Base-by-base conservation (phyloP, 768 basidiomycete species). In the Fibroporia radiculosa region DNA sequence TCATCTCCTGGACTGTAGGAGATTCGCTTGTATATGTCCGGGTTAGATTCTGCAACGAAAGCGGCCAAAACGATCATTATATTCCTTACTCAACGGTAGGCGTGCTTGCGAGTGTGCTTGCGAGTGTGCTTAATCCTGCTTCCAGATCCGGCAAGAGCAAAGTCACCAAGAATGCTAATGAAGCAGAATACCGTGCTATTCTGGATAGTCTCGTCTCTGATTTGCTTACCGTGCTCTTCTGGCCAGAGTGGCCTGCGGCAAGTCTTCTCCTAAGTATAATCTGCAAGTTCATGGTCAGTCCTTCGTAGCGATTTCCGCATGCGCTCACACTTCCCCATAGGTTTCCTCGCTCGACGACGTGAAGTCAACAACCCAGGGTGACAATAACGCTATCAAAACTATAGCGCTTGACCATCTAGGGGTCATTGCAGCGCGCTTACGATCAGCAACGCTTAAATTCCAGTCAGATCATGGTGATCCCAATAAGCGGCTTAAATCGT, bases 231-330 rank as follows among this genome's bases (percentile, higher is more conserved):
- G 92, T 96, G 16, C 68, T 97, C 5, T 93, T 85, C 60, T 89
- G 89, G 80, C 93, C 96, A 0, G 96, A 99, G 63, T 99, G 95
- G 93, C 96, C 96, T 5, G 93, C 89, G 8, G 89, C 96, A 1
- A 75, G 81, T 33, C 64, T 96, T 14, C 70, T 96, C 29, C 66
- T 98, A 28, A 78, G 74, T 34, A 83, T 96, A 37, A 78, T 83
- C 6, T 85, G 82, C 51, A 85, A 82, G 59, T 83, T 82, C 53
- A 89, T 98, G 89, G 93, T 91, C 48, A 73, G 53, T 12, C 20
- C 39, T 27, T 31, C 11, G 4, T 12, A 13, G n/a, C 12, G 26
- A 10, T 19, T n/a, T 3, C 43, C 10, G 4, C 16, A 4, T 11
- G 29, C 29, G 16, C n/a, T n/a, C n/a, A 12, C 16, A 35, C 34